phyloP scores from a whole-genome alignment of 805 yeast species.

The Saccharomycopsis vini region DNA sequence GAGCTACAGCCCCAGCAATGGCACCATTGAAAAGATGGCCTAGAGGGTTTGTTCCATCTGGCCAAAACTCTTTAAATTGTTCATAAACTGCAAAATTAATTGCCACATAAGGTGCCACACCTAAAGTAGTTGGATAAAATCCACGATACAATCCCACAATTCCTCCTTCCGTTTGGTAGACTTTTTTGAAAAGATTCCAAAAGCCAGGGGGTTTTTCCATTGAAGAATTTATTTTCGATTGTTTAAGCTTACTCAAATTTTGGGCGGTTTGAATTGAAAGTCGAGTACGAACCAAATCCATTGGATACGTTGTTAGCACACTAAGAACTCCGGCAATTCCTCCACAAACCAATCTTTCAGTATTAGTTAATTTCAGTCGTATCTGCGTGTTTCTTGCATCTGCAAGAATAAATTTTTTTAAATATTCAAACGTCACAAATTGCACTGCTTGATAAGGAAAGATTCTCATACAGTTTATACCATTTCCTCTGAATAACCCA shows the following conservation, averaged over 20 bases:
- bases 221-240: conserved; percentile 30
- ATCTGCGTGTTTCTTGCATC: neutral
- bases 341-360: conserved; percentile 66
- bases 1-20: conserved; percentile 80
- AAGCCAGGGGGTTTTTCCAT: conserved; percentile 60
- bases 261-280: conserved; percentile 80
- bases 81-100: conserved; percentile 88
- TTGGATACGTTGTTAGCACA: conserved; percentile 80
- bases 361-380: conserved; percentile 34
- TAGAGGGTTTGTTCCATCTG: conserved; percentile 23
- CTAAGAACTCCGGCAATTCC: conserved; percentile 73
- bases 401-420: conserved; percentile 27
- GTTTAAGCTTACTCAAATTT: conserved; percentile 34
- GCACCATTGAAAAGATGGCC: conserved; percentile 62
- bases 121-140: conserved; percentile 79
- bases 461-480: conserved; percentile 79
- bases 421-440: conserved; percentile 68
- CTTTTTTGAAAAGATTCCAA: conserved; percentile 42
- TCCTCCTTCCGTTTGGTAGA: conserved; percentile 78
- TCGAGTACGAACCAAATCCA: conserved; percentile 86
- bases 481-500: conserved; percentile 87
- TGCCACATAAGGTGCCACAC: conserved; percentile 95
- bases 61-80: conserved; percentile 51
- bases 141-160: conserved; percentile 72
- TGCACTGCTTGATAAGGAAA: conserved; percentile 94